These are phyloP conservation scores for Xylariaceae sp. DNA, from an alignment of 2,329 filamentous ascomycete genomes.

Conservation along the genomic window DNA sequence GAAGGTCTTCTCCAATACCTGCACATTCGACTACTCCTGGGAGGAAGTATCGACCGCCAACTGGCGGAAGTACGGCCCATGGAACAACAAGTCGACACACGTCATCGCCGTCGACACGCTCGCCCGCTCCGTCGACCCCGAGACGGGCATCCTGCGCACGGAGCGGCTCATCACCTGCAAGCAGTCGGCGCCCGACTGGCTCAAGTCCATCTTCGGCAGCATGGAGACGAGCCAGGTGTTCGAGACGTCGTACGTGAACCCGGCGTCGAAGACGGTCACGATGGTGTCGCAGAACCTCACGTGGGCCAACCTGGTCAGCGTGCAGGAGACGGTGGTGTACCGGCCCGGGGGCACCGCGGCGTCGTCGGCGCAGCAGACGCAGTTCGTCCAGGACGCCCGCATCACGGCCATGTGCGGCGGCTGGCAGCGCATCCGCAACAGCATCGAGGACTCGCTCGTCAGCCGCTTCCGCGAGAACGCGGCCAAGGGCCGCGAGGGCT, in stretches of 20 bases:
- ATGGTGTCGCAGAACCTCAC: constrained; percentile 97
- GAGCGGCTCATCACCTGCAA: constrained; percentile 57
- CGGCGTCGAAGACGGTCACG: constrained; percentile 73
- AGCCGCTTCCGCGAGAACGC: constrained; percentile 90
- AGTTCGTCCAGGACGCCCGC: constrained; percentile 82
- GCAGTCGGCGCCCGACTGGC: constrained; percentile 66
- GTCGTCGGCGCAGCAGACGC: constrained; percentile 58
- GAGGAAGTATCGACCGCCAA: constrained; percentile 95
- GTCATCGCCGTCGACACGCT: constrained; percentile 94
- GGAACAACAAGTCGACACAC: constrained; percentile 98
- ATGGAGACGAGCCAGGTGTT: constrained; percentile 82
- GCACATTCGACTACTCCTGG: constrained; percentile 97
- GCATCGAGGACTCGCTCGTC: constrained; percentile 87
- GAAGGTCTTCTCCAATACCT: constrained; percentile 90
- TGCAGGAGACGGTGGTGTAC: constrained; percentile 90
- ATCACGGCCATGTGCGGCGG: constrained; percentile 93
- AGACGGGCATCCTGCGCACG: constrained; percentile 53
- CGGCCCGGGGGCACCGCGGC: constrained; percentile 53
- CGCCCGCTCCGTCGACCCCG: constrained; percentile 53
- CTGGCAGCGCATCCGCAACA: constrained; percentile 95
- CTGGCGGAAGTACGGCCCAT: constrained; percentile 98
- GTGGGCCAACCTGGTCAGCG: constrained; percentile 80
- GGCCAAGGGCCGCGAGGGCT: constrained; percentile 81
- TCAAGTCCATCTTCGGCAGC: constrained; percentile 71
- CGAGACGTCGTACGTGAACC: constrained; percentile 93